Evolutionary conservation across 371 early-diverging fungal species (phyloP).

Genomic region (Mortierella sp.): DNA sequence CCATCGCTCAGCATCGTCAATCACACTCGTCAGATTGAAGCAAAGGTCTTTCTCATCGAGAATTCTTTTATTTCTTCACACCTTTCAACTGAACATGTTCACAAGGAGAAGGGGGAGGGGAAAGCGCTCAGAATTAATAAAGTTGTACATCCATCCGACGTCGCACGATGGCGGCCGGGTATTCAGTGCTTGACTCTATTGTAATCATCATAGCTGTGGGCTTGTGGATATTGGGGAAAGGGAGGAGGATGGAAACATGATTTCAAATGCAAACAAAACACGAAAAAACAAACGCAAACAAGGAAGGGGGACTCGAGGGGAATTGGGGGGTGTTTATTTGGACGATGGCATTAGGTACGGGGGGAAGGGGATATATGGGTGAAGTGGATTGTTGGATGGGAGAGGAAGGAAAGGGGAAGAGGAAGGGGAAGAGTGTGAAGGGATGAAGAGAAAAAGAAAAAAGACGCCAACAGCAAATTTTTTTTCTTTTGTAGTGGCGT

Average conservation of each 20-base stretch:
- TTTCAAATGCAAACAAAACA: neutral
- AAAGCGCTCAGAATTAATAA: conserved; percentile 56
- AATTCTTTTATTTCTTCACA: neutral
- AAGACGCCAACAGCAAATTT: conserved; percentile 13
- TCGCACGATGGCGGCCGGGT: conserved; percentile 60
- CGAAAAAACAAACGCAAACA: conserved; percentile 5
- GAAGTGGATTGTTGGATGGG: neutral
- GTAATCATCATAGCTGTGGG: conserved; percentile 51
- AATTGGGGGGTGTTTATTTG: neutral
- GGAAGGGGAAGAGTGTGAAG: neutral
- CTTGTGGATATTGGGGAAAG: neutral
- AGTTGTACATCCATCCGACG: conserved; percentile 59
- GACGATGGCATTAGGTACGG: neutral
- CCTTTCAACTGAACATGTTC: neutral
- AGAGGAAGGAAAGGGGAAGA: neutral
- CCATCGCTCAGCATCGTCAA: conserved; percentile 17
- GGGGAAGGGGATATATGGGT: neutral
- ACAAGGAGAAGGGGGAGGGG: neutral
- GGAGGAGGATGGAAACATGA: neutral
- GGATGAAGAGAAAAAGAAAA: conserved; percentile 3
- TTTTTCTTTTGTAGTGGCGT: neutral
- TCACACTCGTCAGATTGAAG: neutral
- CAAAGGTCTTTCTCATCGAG: neutral
- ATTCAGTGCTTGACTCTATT: conserved; percentile 59
- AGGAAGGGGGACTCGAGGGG: neutral